Conservation (phyloP, 2,329 filamentous ascomycete species). For the Lasiodiplodia sp. region DNA sequence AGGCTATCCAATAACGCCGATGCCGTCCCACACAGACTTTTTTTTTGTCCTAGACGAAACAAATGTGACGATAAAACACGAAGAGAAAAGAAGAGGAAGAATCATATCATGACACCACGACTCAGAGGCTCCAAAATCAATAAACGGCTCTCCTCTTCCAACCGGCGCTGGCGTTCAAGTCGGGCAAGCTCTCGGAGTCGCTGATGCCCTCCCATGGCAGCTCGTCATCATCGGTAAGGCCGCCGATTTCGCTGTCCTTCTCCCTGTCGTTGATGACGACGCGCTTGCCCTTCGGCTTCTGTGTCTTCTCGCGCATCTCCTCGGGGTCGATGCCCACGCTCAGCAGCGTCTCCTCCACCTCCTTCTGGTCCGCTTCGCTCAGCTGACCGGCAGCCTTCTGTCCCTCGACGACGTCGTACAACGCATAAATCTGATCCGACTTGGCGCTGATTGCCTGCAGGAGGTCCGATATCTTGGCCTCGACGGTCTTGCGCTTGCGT, state of each 20-base stretch:
- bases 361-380: constrained; percentile 66
- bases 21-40: background rate
- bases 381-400: constrained; percentile 71
- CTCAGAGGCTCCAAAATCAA: background rate
- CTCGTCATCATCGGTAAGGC: constrained; percentile 43
- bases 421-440: constrained; percentile 78
- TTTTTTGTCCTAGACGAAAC: background rate
- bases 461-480: constrained; percentile 67
- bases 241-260: constrained; percentile 39
- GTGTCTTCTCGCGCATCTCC: constrained; percentile 37
- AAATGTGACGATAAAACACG: background rate
- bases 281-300: constrained; percentile 41
- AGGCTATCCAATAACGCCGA: constrained; percentile 12
- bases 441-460: constrained; percentile 73
- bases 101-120: background rate
- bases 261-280: constrained; percentile 48
- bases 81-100: background rate
- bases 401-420: constrained; percentile 85
- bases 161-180: constrained; percentile 11
- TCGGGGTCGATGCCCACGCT: constrained; percentile 51
- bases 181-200: constrained; percentile 34
- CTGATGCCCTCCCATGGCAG: constrained; percentile 50
- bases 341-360: constrained; percentile 52
- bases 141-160: constrained; percentile 17
- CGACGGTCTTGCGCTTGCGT: constrained; percentile 68